Base-by-base conservation (phyloP, 78 protist species). In the Creolimax fragrantissima region DNA sequence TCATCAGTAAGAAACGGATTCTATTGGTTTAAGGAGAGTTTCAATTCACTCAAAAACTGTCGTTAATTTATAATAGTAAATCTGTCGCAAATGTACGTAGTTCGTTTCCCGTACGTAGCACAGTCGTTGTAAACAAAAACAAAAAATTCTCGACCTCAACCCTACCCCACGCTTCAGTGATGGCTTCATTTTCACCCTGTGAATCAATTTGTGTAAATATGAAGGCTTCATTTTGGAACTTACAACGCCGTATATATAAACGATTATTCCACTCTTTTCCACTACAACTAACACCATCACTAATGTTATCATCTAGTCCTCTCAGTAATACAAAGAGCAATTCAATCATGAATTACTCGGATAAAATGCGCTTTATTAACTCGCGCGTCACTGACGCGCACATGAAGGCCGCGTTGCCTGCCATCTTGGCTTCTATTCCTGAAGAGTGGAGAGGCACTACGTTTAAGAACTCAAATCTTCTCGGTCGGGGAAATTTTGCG, bases 401-500 rank as follows among this genome's bases (percentile, higher is more conserved):
- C 44, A 39, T 88, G 24, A 88, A 88, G 7, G 58, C 90, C 90
- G 11, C 2, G 6, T 39, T 88, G 24, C 90, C 90, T 6, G 0
- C 90, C 35, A 35, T 88, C 6, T 6, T 88, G 24, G 4, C 44
- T 5, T 7, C 4, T n/a, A 5, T 88, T 35, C 90, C 90, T 7
- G 4, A 88, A 35, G 90, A 88, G 35, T 88, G 90, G 90, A 39
- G 6, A 39, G 90, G 90, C 17, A 88, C 90, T 35, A 88, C 90
- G 6, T 88, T 88, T 58, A 88, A 88, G 2, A 88, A 88, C 47
- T 5, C 35, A 5, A 37, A 88, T 88, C 67, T 88, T 11, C 42
- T 88, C 37, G 90, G 90, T 35, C 44, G 90, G 67, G 90, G 47
- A 37, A n/a, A 7, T 4, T 88, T 88, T 37, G 11, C 11, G 32